Evolutionary conservation across 2,329 filamentous ascomycete genomes (phyloP).

Genomic region (Paecilomyces sp.): DNA sequence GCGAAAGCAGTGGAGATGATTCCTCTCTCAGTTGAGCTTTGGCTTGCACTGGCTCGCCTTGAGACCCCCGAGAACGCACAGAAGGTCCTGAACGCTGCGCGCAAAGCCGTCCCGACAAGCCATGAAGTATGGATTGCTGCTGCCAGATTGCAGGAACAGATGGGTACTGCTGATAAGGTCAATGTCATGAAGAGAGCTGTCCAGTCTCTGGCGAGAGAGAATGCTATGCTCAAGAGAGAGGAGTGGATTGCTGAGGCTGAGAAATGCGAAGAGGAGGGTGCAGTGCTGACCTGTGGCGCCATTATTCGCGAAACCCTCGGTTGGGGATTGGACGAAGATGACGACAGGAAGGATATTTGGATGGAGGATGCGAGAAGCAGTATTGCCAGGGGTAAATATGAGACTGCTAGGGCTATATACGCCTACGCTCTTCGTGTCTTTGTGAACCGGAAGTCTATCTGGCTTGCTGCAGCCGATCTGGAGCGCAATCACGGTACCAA

Average conservation of each 20-base stretch:
- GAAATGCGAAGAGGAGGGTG: constrained; percentile 87
- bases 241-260: constrained; percentile 96
- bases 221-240: constrained; percentile 93
- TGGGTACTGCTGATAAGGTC: constrained; percentile 71
- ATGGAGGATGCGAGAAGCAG: constrained; percentile 83
- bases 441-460: constrained; percentile 76
- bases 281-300: constrained; percentile 74
- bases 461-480: constrained; percentile 83
- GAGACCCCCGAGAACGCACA: constrained; percentile 89
- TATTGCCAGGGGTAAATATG: constrained; percentile 73
- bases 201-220: constrained; percentile 79
- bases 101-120: constrained; percentile 87
- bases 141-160: constrained; percentile 79
- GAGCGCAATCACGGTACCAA: constrained; percentile 83
- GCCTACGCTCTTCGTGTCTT: constrained; percentile 87
- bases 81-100: constrained; percentile 88
- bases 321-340: constrained; percentile 89
- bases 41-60: constrained; percentile 85
- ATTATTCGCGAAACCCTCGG: constrained; percentile 91
- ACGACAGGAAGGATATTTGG: constrained; percentile 93
- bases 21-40: constrained; percentile 85
- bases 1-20: constrained; percentile 96
- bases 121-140: constrained; percentile 97
- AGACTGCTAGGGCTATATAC: constrained; percentile 89
- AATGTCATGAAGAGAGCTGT: constrained; percentile 94